These are phyloP conservation scores for Sequoia sempervirens DNA, from an alignment of 75 land plant species.

Conservation along the genomic window DNA sequence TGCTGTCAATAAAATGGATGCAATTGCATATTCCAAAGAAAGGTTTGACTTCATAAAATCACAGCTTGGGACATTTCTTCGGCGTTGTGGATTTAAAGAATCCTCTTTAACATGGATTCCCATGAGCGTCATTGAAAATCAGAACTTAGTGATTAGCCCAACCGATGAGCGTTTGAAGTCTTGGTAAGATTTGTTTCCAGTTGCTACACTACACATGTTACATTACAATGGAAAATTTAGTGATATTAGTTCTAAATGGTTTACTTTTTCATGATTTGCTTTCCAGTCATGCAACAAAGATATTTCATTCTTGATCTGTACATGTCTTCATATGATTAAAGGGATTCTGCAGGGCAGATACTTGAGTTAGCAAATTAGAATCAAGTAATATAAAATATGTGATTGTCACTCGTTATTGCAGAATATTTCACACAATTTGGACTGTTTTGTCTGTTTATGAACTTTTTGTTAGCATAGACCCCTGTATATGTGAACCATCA, in stretches of 20 bases:
- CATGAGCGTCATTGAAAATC: slow-evolving; percentile 82
- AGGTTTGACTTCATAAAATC: slow-evolving; percentile 72
- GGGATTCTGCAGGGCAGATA: neutral
- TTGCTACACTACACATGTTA: neutral
- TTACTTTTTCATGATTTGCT: neutral
- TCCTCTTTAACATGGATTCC: slow-evolving; percentile 76
- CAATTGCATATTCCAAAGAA: slow-evolving; percentile 70
- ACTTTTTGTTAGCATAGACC: neutral
- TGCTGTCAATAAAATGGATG: slow-evolving; percentile 95
- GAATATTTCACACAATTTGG: neutral
- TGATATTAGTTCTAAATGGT: neutral
- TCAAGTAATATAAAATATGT: neutral
- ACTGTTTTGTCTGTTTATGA: neutral
- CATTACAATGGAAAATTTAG: neutral
- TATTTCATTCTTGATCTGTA: neutral
- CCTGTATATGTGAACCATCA: neutral
- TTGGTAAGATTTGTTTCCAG: slow-evolving; percentile 53
- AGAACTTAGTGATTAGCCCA: slow-evolving; percentile 64
- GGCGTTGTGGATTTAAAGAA: slow-evolving; percentile 84
- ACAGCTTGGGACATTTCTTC: slow-evolving; percentile 65
- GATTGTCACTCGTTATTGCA: neutral
- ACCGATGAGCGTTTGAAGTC: slow-evolving; percentile 52
- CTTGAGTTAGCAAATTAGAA: neutral
- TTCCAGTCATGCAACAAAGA: neutral
- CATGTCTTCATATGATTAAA: neutral